Base-by-base conservation (phyloP, 2,329 filamentous ascomycete species). In the Chalaropsis thielavioides region DNA sequence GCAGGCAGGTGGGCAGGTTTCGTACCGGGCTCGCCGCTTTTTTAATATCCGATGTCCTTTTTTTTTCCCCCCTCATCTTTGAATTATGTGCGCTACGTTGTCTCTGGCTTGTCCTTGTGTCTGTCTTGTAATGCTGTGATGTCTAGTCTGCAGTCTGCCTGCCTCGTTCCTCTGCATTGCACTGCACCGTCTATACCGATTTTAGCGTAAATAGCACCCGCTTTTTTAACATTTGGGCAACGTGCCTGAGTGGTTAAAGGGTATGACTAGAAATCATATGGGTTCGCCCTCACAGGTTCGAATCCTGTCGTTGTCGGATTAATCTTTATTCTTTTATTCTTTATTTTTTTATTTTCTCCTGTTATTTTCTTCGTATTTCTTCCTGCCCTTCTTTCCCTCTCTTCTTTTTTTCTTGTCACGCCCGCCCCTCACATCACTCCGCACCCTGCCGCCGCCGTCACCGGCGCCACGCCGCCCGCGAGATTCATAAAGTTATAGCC, bases 241-340 rank as follows among this genome's bases (percentile, higher is more conserved):
- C 46, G 64, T 66, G 64, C 49, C 49, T 22, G 60, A 63, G 49
- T 63, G 64, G 60, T 64, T 64, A 64, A 64, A 59, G 56, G 63
- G 63, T 64, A 56, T 60, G 63, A 64, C 44, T 66, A 66, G 60
- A 56, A 63, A 62, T 66, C 49, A 46, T 43, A 61, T 56, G 56
- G 56, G 17, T 43, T 62, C 58, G 59, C 31, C 17, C 58, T 27
- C 63, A 35, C 60, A 59, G 64, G 49, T 63, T 62, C 49, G 38
- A 54, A 63, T 66, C 60, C 60, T 63, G 49, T 63, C 44, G 38
- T 62, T 63, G 38, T 63, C 49, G 64, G 15, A 7, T 58, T 15
- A 22, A 15, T 35, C 11, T 31, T 40, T n/a, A n/a, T 27, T 31
- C 8, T 24, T 22, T 7, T 51, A n/a, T 40, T 19, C 24, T 8